Conservation (phyloP, 2,329 filamentous ascomycete genomes). For the Colletotrichum sp. region DNA sequence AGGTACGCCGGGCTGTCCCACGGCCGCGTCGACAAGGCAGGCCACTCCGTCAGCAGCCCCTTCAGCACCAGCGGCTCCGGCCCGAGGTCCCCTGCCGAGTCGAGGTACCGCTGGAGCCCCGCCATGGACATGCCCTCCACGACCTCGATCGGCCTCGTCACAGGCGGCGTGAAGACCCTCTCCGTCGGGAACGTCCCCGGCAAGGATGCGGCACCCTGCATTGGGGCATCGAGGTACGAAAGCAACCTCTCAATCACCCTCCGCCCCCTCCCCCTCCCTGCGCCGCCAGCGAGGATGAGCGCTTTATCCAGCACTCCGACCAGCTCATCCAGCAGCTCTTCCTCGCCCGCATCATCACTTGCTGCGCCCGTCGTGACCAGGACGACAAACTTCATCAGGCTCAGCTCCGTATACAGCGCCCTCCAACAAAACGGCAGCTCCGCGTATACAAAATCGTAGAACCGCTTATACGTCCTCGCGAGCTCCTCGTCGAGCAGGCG, state of each 20-base stretch:
- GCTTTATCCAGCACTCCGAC: conserved; percentile 76
- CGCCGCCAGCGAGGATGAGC: conserved; percentile 75
- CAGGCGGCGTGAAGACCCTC: conserved; percentile 41
- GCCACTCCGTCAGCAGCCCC: conserved; percentile 72
- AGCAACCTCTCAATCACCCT: conserved; percentile 49
- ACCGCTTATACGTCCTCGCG: conserved; percentile 27
- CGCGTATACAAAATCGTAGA: conserved; percentile 73
- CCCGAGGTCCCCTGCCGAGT: conserved; percentile 23
- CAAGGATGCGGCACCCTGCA: background rate
- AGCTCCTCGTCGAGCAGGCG: conserved; percentile 7
- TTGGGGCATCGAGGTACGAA: background rate
- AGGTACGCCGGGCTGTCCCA: conserved; percentile 83
- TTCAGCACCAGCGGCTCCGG: conserved; percentile 73
- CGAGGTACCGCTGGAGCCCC: conserved; percentile 67
- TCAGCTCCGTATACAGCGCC: conserved; percentile 73
- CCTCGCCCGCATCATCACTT: conserved; percentile 3
- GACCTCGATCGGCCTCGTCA: conserved; percentile 45
- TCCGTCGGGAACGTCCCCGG: conserved; percentile 27
- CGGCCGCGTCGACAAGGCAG: conserved; percentile 68
- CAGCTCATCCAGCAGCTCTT: conserved; percentile 53
- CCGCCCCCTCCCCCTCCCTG: conserved; percentile 52
- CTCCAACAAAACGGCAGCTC: conserved; percentile 73
- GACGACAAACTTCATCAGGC: conserved; percentile 62
- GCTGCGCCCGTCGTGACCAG: background rate
- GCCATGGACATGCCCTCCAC: conserved; percentile 56